Conservation (phyloP, 345 rosid genomes). For the Murraya paniculata region DNA sequence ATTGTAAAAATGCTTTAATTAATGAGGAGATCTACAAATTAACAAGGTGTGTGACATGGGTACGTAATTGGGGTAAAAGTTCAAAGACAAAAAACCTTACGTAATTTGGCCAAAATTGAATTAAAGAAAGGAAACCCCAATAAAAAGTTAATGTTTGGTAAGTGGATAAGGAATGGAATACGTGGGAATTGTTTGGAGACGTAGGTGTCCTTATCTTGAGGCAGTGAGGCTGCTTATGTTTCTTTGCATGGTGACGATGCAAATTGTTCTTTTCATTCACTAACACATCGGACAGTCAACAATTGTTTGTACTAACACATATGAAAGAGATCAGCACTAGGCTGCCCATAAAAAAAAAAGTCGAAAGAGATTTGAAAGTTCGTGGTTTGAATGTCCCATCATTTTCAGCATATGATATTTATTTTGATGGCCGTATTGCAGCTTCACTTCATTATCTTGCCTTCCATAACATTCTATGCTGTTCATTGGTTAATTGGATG, state of each 20-base stretch:
- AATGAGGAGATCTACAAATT: no score
- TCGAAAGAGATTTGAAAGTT: neutral
- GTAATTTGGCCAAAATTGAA: neutral
- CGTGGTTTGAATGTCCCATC: neutral
- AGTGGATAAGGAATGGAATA: constrained; percentile 33
- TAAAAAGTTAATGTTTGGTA: constrained; percentile 22
- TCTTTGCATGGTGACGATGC: constrained; percentile 12
- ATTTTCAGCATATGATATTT: neutral
- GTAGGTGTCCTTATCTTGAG: constrained; percentile 26
- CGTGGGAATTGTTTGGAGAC: constrained; percentile 25
- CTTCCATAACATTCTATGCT: neutral
- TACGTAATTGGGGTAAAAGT: neutral
- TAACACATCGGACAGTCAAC: neutral
- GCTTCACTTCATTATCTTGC: neutral
- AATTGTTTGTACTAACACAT: neutral
- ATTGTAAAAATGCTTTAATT: constrained; percentile 8
- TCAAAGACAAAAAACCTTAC: neutral
- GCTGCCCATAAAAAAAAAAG: neutral
- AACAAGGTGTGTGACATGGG: neutral
- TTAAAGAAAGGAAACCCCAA: neutral
- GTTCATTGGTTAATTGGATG: neutral
- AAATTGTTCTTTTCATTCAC: constrained; percentile 13
- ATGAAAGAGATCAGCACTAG: neutral
- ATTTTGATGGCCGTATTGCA: neutral
- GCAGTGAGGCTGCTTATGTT: neutral